Conservation (phyloP, 2,329 filamentous ascomycete species). For the Fusarium veterinarium region DNA sequence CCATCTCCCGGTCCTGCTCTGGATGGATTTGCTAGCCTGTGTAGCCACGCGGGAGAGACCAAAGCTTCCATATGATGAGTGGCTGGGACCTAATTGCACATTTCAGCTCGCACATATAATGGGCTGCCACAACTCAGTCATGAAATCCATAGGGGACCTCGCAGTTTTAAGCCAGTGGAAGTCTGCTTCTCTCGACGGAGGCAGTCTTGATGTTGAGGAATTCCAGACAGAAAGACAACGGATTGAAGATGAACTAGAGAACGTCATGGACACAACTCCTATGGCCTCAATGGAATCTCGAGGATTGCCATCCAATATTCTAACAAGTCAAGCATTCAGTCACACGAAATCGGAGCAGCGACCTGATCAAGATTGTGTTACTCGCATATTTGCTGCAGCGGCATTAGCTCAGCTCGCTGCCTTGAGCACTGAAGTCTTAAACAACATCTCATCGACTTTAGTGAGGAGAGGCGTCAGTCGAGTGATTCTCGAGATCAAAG, state of each 20-base stretch:
- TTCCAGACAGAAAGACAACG: accelerated
- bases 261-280: background rate
- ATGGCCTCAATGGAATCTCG: background rate
- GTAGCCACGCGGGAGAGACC: background rate
- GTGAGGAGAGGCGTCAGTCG: background rate
- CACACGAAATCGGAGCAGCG: background rate
- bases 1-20: background rate
- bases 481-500: background rate
- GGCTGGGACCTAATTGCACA: background rate
- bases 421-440: accelerated
- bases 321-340: accelerated
- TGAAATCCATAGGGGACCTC: background rate
- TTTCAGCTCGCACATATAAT: background rate
- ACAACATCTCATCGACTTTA: accelerated
- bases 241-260: background rate
- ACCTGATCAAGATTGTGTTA: background rate
- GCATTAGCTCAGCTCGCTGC: background rate
- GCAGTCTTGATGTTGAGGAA: accelerated
- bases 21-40: background rate
- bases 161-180: background rate
- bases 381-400: background rate
- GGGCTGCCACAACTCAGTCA: background rate
- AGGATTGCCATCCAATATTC: accelerated
- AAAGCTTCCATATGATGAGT: background rate
- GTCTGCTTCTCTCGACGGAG: accelerated